Percentiles rank a stretch among this genome's conserved stretches.
Evolutionary conservation across 768 basidiomycete genomes (phyloP).

Genomic region (Pilatotrama ljubarskyi): DNA sequence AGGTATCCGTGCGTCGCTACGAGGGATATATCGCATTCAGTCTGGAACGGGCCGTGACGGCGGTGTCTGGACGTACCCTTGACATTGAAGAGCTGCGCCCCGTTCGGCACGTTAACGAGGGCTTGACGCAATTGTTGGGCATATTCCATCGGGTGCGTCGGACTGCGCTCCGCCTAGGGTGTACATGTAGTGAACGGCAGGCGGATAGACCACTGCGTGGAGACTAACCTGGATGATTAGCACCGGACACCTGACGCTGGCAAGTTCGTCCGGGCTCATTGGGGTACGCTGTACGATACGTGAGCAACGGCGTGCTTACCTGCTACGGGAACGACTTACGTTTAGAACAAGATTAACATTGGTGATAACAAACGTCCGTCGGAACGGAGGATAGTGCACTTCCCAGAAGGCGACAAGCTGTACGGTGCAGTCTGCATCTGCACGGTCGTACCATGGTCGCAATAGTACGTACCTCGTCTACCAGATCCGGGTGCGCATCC

Average conservation of each 20-base stretch:
- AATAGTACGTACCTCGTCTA: slow-evolving; percentile 56
- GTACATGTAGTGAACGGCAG: neutral
- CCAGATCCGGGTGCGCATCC: slow-evolving; percentile 56
- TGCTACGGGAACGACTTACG: slow-evolving; percentile 41
- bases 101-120: slow-evolving; percentile 49
- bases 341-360: slow-evolving; percentile 59
- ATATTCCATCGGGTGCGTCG: slow-evolving; percentile 51
- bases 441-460: neutral
- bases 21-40: neutral
- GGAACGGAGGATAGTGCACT: slow-evolving; percentile 51
- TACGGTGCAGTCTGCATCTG: neutral
- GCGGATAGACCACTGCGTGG: neutral
- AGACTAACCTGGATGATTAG: slow-evolving; percentile 64
- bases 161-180: slow-evolving; percentile 59
- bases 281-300: slow-evolving; percentile 49
- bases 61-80: slow-evolving; percentile 46
- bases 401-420: slow-evolving; percentile 73
- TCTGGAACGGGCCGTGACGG: neutral
- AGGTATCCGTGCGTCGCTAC: slow-evolving; percentile 45
- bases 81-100: slow-evolving; percentile 55
- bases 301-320: neutral
- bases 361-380: slow-evolving; percentile 52
- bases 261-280: slow-evolving; percentile 47
- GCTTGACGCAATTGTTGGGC: slow-evolving; percentile 55
- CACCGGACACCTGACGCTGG: slow-evolving; percentile 60